Percentiles rank a stretch among this genome's conserved stretches.
phyloP scores from a whole-genome alignment of 345 rosid species.

The Ceriops decandra region DNA sequence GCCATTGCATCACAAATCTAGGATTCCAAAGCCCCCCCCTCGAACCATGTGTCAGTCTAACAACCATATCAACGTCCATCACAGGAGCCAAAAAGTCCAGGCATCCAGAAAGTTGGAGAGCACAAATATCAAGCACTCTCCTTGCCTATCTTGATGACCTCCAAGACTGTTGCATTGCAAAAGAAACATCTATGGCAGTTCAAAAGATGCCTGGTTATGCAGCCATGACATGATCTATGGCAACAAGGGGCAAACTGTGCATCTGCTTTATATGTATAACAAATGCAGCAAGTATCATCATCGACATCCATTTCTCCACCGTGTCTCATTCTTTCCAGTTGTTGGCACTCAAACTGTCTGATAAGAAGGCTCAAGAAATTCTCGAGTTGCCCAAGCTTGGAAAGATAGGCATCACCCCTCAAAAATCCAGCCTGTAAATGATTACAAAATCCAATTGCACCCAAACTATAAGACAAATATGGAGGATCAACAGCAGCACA shows the following conservation, averaged over 20 bases:
- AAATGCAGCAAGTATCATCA: constrained; percentile 84
- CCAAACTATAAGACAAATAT: too few species aligned
- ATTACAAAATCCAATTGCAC: too few species aligned
- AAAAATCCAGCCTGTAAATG: constrained; percentile 52
- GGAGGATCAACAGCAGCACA: too few species aligned
- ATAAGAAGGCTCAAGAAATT: constrained; percentile 58
- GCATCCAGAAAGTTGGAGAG: constrained; percentile 2
- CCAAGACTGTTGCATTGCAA: constrained; percentile 75
- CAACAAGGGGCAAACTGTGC: constrained; percentile 75
- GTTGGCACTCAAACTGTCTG: constrained; percentile 40
- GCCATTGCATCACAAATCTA: background rate
- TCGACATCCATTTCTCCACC: constrained; percentile 33
- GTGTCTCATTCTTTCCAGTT: constrained; percentile 23
- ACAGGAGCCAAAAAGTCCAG: background rate
- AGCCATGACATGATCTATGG: constrained; percentile 80
- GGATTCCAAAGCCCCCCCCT: constrained; percentile 2
- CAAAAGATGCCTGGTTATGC: constrained; percentile 92
- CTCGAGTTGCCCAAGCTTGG: constrained; percentile 59
- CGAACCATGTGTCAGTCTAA: background rate
- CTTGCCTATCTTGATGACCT: constrained; percentile 42
- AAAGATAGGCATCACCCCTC: constrained; percentile 47
- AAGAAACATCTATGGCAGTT: constrained; percentile 93
- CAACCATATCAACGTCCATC: background rate
- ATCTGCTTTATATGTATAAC: constrained; percentile 62
- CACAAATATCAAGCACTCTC: constrained; percentile 4